A percentile compares a stretch with the other conserved stretches of the same genome.
Evolutionary conservation across 768 basidiomycete genomes (phyloP).

Genomic region (Lepiota brunneoincarnata): DNA sequence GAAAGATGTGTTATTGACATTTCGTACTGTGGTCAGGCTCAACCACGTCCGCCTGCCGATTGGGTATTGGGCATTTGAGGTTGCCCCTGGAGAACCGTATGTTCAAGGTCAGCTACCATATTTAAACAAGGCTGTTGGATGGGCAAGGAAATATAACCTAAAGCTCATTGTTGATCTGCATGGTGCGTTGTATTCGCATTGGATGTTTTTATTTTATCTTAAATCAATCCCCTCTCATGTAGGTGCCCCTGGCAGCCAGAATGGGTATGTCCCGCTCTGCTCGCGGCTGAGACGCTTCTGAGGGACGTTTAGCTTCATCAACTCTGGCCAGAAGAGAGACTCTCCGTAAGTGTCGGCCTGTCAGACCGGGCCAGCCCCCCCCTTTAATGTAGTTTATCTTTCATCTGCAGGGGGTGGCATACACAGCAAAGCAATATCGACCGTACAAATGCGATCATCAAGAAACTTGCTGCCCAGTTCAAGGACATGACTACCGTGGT

Average conservation of each 20-base stretch:
- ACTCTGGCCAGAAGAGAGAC: conserved; percentile 64
- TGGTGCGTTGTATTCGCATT: conserved; percentile 27
- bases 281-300: neutral
- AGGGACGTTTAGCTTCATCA: conserved; percentile 58
- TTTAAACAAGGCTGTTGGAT: conserved; percentile 57
- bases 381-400: neutral
- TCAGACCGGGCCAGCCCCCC: neutral
- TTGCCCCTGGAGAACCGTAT: conserved; percentile 71
- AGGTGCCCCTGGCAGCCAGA: conserved; percentile 76
- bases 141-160: conserved; percentile 66
- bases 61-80: conserved; percentile 87
- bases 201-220: neutral
- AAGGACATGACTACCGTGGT: conserved; percentile 50
- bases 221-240: too few relatives aligned
- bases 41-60: conserved; percentile 86
- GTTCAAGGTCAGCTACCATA: conserved; percentile 73
- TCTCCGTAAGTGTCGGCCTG: conserved; percentile 38
- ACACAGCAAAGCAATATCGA: conserved; percentile 59
- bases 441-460: conserved; percentile 63
- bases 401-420: conserved; percentile 53
- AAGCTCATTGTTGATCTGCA: conserved; percentile 82
- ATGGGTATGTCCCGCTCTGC: neutral
- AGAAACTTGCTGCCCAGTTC: conserved; percentile 58
- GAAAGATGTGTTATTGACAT: neutral
- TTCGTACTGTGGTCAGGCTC: conserved; percentile 37